phyloP scores from a whole-genome alignment of 2,329 filamentous ascomycete genomes.

The Dactylellina drechsleri region DNA sequence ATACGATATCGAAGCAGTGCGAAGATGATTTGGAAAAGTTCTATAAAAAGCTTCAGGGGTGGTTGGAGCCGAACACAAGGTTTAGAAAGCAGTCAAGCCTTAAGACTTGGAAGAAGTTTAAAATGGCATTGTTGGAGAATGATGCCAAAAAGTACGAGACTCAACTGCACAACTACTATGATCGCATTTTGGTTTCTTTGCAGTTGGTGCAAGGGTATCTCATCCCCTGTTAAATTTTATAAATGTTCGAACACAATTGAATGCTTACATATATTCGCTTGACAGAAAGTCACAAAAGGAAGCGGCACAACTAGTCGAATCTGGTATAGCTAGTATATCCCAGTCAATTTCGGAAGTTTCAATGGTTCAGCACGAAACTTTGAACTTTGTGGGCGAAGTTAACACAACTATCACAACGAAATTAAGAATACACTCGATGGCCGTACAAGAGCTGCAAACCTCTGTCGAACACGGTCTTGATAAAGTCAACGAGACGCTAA shows the following conservation, averaged over 20 bases:
- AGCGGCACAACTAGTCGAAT: neutral
- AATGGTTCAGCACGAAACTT: conserved; percentile 13
- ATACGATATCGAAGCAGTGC: conserved; percentile 4
- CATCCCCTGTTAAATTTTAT: neutral
- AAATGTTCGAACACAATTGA: neutral
- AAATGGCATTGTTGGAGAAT: conserved; percentile 24
- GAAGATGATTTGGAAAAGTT: conserved; percentile 18
- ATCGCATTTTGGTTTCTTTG: conserved; percentile 13
- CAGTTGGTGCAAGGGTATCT: conserved; percentile 5
- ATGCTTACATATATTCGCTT: neutral
- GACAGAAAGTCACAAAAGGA: neutral
- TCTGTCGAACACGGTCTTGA: neutral
- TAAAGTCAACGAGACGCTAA: neutral
- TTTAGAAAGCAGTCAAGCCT: neutral
- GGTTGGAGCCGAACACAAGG: neutral
- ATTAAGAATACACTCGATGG: neutral
- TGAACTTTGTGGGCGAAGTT: conserved; percentile 1
- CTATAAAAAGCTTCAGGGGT: conserved; percentile 5
- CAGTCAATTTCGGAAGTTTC: conserved; percentile 5
- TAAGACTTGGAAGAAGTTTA: conserved; percentile 35
- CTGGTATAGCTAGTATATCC: neutral
- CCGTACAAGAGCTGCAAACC: neutral
- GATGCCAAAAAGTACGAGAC: conserved; percentile 17
- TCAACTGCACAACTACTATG: conserved; percentile 7
- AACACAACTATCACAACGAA: neutral